Evolutionary conservation across 2,329 filamentous ascomycete species (phyloP).

Genomic region (Fusarium illudens): DNA sequence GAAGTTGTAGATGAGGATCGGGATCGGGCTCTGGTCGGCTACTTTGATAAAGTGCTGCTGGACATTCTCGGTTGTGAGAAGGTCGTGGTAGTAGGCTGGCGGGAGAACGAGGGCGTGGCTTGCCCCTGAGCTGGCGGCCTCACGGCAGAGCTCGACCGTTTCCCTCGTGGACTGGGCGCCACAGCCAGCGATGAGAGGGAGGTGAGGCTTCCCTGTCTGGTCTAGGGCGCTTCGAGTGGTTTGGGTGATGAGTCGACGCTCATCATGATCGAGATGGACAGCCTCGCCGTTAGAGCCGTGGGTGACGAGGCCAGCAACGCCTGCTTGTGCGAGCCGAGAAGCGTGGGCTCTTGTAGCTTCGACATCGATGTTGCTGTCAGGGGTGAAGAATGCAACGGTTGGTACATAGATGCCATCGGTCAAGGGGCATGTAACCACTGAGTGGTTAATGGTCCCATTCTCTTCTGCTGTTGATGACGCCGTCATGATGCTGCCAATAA

Average conservation of each 20-base stretch:
- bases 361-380: constrained; percentile 64
- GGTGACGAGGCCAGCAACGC: constrained; percentile 72
- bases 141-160: constrained; percentile 70
- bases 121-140: constrained; percentile 70
- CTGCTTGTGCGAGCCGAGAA: constrained; percentile 67
- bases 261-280: constrained; percentile 72
- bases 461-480: constrained; percentile 5
- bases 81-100: constrained; percentile 72
- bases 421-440: neutral
- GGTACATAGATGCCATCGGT: constrained; percentile 66
- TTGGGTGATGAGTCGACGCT: constrained; percentile 69
- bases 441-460: neutral
- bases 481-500: constrained; percentile 2
- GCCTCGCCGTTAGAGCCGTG: constrained; percentile 80
- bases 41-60: constrained; percentile 69
- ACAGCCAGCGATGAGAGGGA: constrained; percentile 75
- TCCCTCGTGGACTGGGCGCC: constrained; percentile 74
- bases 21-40: constrained; percentile 65
- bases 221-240: constrained; percentile 69
- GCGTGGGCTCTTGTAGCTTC: constrained; percentile 60
- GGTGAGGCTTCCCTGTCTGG: constrained; percentile 59
- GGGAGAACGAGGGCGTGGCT: constrained; percentile 74
- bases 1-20: constrained; percentile 71
- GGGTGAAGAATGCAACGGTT: constrained; percentile 69
- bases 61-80: constrained; percentile 66